Base-by-base conservation (phyloP, 345 rosid genomes). In the Bruguiera gymnorhiza region DNA sequence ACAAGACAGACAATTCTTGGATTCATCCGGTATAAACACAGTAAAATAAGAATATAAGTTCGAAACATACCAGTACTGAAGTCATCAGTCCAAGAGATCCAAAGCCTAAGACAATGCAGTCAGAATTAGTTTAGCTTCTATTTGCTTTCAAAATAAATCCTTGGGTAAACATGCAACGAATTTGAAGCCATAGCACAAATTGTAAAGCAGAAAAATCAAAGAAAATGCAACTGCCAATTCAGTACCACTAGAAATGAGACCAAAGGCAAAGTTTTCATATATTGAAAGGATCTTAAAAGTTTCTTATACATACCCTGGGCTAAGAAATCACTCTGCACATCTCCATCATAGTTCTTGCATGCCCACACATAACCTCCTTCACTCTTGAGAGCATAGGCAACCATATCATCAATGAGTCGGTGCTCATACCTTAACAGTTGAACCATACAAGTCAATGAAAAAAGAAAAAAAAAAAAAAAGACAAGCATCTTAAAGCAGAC, bases 341-440 rank as follows among this genome's bases (percentile, higher is more conserved):
- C 99, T 55, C 60, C 60, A 55, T 55, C 60, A 55, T 55, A 55
- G 60, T 55, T 55, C 30, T 55, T 55, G 30, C 99, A 95, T 10
- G 99, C 98, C 98, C 99, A 95, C 26, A 95, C 99, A 68, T 92
- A 95, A 67, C 97, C 98, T 72, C 99, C 99, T 64, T 92, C 99
- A 32, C 99, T 95, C 87, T 92, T 95, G 34, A 95, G 77, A 32
- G 96, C 96, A 79, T 92, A 95, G 26, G 99, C 99, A 62, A 95
- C 99, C 99, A 95, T 95, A 81, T 95, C 99, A 80, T 95, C 99
- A 70, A 95, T 95, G 68, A 95, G 93, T 76, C 98, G 99, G 80
- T 95, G 99, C 65, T 95, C 99, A 81, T 95, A 95, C 99, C 99
- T 95, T 23, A 30, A 30, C 30, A 68, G 18, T 55, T 55, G 13